Conservation (phyloP, 305 asterid species). For the Fraxinus velutina region DNA sequence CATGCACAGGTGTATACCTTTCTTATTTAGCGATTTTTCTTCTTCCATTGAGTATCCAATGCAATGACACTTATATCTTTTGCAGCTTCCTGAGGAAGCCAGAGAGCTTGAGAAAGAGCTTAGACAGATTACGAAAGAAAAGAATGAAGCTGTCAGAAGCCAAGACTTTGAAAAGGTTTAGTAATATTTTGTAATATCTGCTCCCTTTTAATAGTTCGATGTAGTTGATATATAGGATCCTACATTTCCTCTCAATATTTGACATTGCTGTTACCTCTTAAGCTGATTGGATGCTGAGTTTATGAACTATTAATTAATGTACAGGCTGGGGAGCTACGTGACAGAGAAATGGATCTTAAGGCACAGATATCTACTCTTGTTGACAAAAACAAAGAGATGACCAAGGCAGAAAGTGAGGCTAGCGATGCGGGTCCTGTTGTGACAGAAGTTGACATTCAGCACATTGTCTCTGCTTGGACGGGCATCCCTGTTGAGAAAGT, state of each 20-base stretch:
- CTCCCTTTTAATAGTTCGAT: neutral
- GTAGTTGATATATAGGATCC: neutral
- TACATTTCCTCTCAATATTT: neutral
- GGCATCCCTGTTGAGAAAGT: slow-evolving; percentile 97
- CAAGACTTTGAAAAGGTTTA: slow-evolving; percentile 89
- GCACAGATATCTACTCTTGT: slow-evolving; percentile 76
- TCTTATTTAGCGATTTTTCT: slow-evolving; percentile 1
- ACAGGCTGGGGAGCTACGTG: slow-evolving; percentile 94
- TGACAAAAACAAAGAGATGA: slow-evolving; percentile 90
- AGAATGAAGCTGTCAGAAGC: slow-evolving; percentile 86
- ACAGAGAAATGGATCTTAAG: slow-evolving; percentile 91
- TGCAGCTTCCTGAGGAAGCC: slow-evolving; percentile 97
- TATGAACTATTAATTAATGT: slow-evolving; percentile 13
- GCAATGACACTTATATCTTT: slow-evolving; percentile 20
- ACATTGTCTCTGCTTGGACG: slow-evolving; percentile 91
- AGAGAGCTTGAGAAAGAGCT: slow-evolving; percentile 95
- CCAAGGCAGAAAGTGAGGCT: slow-evolving; percentile 83
- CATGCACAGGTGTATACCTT: slow-evolving; percentile 76
- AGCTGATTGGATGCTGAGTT: neutral
- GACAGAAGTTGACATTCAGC: slow-evolving; percentile 92
- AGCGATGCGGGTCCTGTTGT: slow-evolving; percentile 80
- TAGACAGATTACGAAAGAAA: slow-evolving; percentile 89
- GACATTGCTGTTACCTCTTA: neutral
- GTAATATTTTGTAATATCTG: slow-evolving; percentile 1
- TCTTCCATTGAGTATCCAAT: slow-evolving; percentile 4